Evolutionary conservation across 2,329 filamentous ascomycete genomes (phyloP).

Genomic region (Colletotrichum tropicicola): DNA sequence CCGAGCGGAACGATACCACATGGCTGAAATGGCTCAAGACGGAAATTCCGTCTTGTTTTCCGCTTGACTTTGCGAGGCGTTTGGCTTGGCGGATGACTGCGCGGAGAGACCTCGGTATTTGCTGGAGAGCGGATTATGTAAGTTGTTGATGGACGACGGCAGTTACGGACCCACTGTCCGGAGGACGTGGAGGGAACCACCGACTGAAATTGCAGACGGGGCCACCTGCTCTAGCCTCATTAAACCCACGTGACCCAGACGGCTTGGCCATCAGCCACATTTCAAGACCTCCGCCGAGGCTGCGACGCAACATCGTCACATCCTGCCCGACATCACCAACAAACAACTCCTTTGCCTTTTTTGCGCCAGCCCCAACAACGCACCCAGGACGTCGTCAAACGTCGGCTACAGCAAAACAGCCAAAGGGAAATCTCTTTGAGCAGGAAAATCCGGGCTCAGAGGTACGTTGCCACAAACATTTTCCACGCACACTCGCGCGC

Average conservation of each 20-base stretch:
- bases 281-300: conserved; percentile 6
- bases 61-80: background rate
- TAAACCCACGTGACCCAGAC: background rate
- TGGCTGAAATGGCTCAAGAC: conserved; percentile 15
- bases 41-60: conserved; percentile 25
- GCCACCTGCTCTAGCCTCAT: background rate
- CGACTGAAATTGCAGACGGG: background rate
- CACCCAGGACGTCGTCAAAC: background rate
- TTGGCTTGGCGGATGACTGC: conserved; percentile 10
- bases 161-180: background rate
- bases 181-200: background rate
- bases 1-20: conserved; percentile 8
- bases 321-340: conserved; percentile 1
- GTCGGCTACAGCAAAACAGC: conserved; percentile 6
- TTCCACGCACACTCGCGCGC: conserved; percentile 5
- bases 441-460: conserved; percentile 52
- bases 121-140: background rate
- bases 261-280: conserved; percentile 18
- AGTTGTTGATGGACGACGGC: background rate
- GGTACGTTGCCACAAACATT: conserved; percentile 54
- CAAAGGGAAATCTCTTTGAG: conserved; percentile 40
- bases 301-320: conserved; percentile 9
- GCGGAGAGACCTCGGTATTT: conserved; percentile 12
- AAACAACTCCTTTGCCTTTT: background rate
- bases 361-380: conserved; percentile 12